These are phyloP conservation scores for Pleurotus djamor DNA, from an alignment of 768 basidiomycete genomes.

Conservation along the genomic window DNA sequence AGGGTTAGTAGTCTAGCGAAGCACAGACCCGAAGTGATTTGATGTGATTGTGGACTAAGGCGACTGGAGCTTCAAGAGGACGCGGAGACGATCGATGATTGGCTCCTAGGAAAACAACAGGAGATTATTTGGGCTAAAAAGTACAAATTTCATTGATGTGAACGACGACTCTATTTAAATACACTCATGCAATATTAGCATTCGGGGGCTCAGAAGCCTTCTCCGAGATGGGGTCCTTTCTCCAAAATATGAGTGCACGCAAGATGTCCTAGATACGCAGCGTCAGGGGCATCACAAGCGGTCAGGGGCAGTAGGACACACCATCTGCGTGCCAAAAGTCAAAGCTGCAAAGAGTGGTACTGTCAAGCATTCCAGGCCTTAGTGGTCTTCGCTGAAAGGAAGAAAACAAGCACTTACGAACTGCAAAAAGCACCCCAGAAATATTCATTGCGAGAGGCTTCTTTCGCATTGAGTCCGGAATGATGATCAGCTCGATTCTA, in stretches of 20 bases:
- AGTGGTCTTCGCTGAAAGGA: too few relatives aligned
- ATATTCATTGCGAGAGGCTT: background rate
- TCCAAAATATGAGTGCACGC: background rate
- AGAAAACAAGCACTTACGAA: background rate
- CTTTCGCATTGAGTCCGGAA: background rate
- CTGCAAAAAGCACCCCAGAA: background rate
- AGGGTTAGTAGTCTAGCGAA: too few relatives aligned
- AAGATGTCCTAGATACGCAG: background rate
- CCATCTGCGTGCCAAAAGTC: constrained; percentile 1
- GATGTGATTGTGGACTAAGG: too few relatives aligned
- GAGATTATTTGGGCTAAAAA: too few relatives aligned
- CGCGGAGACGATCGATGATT: too few relatives aligned
- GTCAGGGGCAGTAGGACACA: background rate
- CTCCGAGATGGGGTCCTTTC: background rate
- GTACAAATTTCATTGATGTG: too few relatives aligned
- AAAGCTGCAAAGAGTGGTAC: constrained; percentile 1
- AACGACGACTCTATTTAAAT: too few relatives aligned
- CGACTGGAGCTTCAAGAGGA: too few relatives aligned
- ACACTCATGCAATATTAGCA: background rate
- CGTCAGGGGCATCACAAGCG: background rate
- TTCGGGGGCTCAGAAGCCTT: background rate
- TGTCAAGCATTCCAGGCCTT: too few relatives aligned
- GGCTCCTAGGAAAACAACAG: too few relatives aligned
- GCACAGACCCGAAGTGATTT: too few relatives aligned
- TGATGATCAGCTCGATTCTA: background rate